Conservation (phyloP, 768 basidiomycete genomes). For the Pleurotus djamor region DNA sequence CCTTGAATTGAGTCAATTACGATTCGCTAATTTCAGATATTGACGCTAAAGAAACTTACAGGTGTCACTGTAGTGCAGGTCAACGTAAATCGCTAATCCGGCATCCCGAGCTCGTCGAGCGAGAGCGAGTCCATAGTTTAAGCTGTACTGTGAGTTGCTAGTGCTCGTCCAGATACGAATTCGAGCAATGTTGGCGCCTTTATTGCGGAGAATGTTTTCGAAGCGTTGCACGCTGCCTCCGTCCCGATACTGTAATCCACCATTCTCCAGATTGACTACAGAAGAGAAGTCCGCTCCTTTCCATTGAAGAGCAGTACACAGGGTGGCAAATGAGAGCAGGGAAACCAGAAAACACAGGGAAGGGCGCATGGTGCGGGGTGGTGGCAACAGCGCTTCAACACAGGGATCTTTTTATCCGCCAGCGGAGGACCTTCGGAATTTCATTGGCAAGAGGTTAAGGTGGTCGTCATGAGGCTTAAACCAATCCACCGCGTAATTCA, state of each 20-base stretch:
- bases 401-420: neutral
- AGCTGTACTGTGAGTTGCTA: constrained; percentile 44
- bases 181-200: constrained; percentile 57
- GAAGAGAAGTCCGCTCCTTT: constrained; percentile 59
- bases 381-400: no score
- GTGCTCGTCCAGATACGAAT: constrained; percentile 65
- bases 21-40: neutral
- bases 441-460: neutral
- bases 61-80: constrained; percentile 66
- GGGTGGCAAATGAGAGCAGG: constrained; percentile 17
- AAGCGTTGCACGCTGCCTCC: constrained; percentile 23
- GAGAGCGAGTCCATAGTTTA: constrained; percentile 48
- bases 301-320: constrained; percentile 38
- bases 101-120: constrained; percentile 55
- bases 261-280: constrained; percentile 48
- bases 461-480: neutral
- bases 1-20: constrained; percentile 26
- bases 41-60: constrained; percentile 28
- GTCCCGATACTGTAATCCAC: constrained; percentile 28
- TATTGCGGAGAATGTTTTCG: constrained; percentile 50
- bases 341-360: constrained; percentile 5
- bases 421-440: constrained; percentile 14
- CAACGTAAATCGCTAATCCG: constrained; percentile 53
- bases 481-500: neutral
- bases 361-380: neutral